A percentile compares a stretch with the other conserved stretches of the same genome.
Conservation (phyloP, 2,329 filamentous ascomycete genomes). For the Alternaria viburni region DNA sequence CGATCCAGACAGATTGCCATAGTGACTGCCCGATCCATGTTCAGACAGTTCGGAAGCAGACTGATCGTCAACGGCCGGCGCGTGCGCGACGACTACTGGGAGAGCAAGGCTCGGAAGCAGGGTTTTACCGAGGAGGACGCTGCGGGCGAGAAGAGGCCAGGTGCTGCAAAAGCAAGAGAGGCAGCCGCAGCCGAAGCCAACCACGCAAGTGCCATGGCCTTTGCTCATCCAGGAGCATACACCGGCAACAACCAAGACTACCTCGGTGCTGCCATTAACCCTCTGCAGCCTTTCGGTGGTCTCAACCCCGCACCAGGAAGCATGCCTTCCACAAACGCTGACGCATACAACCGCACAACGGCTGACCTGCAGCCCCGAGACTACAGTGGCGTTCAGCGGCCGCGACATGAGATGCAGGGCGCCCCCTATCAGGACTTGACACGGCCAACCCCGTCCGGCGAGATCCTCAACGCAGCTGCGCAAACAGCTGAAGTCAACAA, state of each 20-base stretch:
- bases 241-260: conserved; percentile 45
- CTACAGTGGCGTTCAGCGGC: conserved; percentile 81
- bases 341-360: conserved; percentile 74
- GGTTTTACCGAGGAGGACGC: conserved; percentile 97
- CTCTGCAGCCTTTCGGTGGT: conserved; percentile 53
- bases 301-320: conserved; percentile 73
- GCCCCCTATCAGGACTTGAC: conserved; percentile 83
- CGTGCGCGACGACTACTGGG: conserved; percentile 98
- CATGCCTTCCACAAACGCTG: conserved; percentile 72
- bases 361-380: conserved; percentile 78
- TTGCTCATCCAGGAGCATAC: conserved; percentile 37
- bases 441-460: conserved; percentile 74
- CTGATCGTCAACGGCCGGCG: conserved; percentile 88
- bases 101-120: conserved; percentile 94
- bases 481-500: conserved; percentile 93
- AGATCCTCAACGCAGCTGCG: conserved; percentile 84
- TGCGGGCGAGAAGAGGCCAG: conserved; percentile 94
- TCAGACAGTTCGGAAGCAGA: conserved; percentile 94
- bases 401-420: conserved; percentile 87
- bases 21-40: conserved; percentile 97
- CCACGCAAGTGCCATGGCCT: conserved; percentile 58
- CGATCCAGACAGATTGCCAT: conserved; percentile 98
- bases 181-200: conserved; percentile 72
- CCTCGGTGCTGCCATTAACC: conserved; percentile 36
- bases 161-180: conserved; percentile 86